Evolutionary conservation across 2,329 filamentous ascomycete genomes (phyloP).

Genomic region (Parastagonospora avenae): DNA sequence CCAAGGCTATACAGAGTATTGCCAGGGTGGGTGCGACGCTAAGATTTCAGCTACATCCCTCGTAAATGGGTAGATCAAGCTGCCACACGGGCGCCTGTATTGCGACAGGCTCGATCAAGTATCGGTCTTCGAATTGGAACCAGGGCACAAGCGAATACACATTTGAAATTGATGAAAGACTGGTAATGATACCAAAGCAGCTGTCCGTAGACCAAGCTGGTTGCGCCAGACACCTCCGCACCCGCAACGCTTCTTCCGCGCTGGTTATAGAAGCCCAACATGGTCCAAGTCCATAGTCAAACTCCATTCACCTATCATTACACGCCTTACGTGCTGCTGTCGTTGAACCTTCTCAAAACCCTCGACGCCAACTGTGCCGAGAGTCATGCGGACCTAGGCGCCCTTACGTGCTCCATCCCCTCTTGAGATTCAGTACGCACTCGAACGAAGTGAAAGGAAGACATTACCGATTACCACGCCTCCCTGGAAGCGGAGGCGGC

Average conservation of each 20-base stretch:
- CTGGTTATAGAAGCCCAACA: too few relatives aligned
- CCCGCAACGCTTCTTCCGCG: too few relatives aligned
- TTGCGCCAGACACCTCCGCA: conserved; percentile 11
- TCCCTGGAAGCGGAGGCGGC: conserved; percentile 39
- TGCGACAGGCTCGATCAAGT: background rate
- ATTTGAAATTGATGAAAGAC: background rate
- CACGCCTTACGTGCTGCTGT: too few relatives aligned
- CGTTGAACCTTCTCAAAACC: background rate
- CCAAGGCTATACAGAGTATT: too few relatives aligned
- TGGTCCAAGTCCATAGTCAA: background rate
- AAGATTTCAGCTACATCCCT: too few relatives aligned
- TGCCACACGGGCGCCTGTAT: too few relatives aligned
- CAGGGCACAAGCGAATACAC: background rate
- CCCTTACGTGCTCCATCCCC: conserved; percentile 42
- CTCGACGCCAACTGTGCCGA: background rate
- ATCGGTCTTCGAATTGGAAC: background rate
- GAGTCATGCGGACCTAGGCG: conserved; percentile 16
- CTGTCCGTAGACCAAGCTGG: conserved; percentile 15
- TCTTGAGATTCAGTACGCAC: conserved; percentile 37
- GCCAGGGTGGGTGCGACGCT: too few relatives aligned
- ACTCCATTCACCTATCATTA: background rate
- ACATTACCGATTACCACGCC: conserved; percentile 41
- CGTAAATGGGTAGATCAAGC: too few relatives aligned
- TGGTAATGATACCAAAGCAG: conserved; percentile 4
- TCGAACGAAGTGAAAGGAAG: conserved; percentile 20